Conservation (phyloP, 2,329 filamentous ascomycete species). For the Aspergillus melleus region DNA sequence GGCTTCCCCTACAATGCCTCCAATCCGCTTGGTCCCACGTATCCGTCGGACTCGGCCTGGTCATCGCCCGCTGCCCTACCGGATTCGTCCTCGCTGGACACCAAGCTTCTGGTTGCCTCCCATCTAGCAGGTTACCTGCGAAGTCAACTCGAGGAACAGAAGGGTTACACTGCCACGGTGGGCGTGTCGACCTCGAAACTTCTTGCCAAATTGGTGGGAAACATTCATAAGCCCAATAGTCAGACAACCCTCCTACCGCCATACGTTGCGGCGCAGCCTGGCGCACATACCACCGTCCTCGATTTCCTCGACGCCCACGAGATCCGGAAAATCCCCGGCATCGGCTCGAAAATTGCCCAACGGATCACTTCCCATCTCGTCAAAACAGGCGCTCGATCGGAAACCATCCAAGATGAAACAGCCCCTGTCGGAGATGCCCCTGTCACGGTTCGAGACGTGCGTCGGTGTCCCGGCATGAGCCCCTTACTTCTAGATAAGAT, state of each 20-base stretch:
- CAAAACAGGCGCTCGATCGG: neutral
- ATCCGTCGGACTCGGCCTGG: constrained; percentile 39
- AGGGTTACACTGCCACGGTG: constrained; percentile 83
- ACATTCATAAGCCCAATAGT: constrained; percentile 78
- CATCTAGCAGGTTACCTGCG: constrained; percentile 78
- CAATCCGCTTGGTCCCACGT: constrained; percentile 64
- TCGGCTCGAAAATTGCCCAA: constrained; percentile 77
- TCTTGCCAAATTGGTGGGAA: constrained; percentile 80
- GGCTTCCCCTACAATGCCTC: constrained; percentile 80
- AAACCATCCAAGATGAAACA: neutral
- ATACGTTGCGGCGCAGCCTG: constrained; percentile 39
- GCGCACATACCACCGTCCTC: constrained; percentile 53
- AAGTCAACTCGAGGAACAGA: constrained; percentile 68
- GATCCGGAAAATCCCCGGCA: constrained; percentile 78
- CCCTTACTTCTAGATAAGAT: constrained; percentile 66
- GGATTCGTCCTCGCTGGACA: constrained; percentile 37
- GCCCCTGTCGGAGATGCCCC: neutral
- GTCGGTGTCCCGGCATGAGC: constrained; percentile 63
- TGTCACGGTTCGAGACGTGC: constrained; percentile 66
- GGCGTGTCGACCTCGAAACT: constrained; percentile 87
- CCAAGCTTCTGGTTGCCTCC: constrained; percentile 73
- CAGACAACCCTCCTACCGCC: constrained; percentile 82
- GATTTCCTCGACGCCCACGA: constrained; percentile 74
- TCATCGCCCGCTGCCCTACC: constrained; percentile 25
- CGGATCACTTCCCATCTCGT: constrained; percentile 49